Evolutionary conservation across 148 eudicot species (phyloP), one percentile per base, ranked within the genome.

Genomic region (Camellia japonica): DNA sequence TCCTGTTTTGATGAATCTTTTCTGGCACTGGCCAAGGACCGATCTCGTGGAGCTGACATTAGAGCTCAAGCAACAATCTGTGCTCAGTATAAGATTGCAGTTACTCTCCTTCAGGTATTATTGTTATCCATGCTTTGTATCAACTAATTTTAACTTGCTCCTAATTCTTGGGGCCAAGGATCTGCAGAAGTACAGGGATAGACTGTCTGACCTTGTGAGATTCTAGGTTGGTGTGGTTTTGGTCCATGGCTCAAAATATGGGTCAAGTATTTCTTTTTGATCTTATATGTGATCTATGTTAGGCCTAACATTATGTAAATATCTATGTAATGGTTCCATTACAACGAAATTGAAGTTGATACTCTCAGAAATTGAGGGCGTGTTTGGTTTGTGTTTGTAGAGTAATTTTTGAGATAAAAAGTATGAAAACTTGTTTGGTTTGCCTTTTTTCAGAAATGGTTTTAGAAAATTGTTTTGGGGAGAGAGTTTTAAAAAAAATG

Each of bases 1-100:
- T 96, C 99, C 59, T 96, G 99, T 78, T 96, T 93, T 81, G 95
- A 96, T 87, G 99, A 96, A 94, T 93, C 92, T 85, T 96, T 96
- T 85, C 87, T 96, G 80, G 99, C 99, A 59, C 84, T 96, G 81
- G 99, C 99, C 78, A 96, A 96, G 88, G 99, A 93, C 84, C 94
- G 91, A 38, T 96, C 99, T 15, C 94, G 94, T 62, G 97, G 97
- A 76, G 89, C 93, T 84, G 99, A 96, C 82, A 90, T 93, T 12
- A 93, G 94, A 79, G 99, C 99, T 52, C 98, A 96, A 83, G 99
- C 95, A 77, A 96, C 97, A 54, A 96, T 96, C 64, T 96, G 99
- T 88, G 98, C 99, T 68, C 99, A 96, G 83, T 96, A 96, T 81
- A 96, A 96, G 89, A 91, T 92, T 81, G 99, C 94, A 20, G 99